A percentile compares a stretch with the other conserved stretches of the same genome.
phyloP scores from a whole-genome alignment of 2,329 filamentous ascomycete genomes.

The Colletotrichum sp. region DNA sequence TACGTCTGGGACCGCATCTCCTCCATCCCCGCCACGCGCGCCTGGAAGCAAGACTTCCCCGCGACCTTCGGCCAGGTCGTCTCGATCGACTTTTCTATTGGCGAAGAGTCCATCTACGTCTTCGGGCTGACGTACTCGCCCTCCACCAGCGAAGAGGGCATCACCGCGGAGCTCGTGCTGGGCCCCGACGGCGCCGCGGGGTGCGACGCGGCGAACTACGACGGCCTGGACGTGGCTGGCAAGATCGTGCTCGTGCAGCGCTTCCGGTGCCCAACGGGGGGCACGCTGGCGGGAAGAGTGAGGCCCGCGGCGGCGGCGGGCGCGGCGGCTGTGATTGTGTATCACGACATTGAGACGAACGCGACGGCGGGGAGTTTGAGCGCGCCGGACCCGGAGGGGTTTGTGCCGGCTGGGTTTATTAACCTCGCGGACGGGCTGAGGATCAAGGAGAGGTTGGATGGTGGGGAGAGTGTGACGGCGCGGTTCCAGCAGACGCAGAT shows the following conservation, averaged over 20 bases:
- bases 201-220: conserved; percentile 31
- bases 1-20: conserved; percentile 52
- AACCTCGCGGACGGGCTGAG: conserved; percentile 43
- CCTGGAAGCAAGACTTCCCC: conserved; percentile 54
- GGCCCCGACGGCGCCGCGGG: conserved; percentile 29
- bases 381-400: conserved; percentile 29
- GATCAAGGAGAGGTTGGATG: conserved; percentile 40
- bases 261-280: conserved; percentile 32
- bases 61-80: conserved; percentile 29
- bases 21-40: conserved; percentile 37
- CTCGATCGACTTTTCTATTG: conserved; percentile 23
- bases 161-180: conserved; percentile 36
- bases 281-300: conserved; percentile 35
- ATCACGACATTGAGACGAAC: conserved; percentile 33
- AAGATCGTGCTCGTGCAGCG: conserved; percentile 39
- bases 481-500: conserved; percentile 38
- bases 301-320: conserved; percentile 32
- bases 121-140: conserved; percentile 49
- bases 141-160: conserved; percentile 47
- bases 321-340: conserved; percentile 33
- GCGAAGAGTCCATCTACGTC: conserved; percentile 29
- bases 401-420: conserved; percentile 32
- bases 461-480: conserved; percentile 40
- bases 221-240: conserved; percentile 27
- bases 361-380: conserved; percentile 35